Evolutionary conservation across 768 basidiomycete species (phyloP), one percentile per base, ranked within the genome.

Genomic region (Leccinum arenicola): DNA sequence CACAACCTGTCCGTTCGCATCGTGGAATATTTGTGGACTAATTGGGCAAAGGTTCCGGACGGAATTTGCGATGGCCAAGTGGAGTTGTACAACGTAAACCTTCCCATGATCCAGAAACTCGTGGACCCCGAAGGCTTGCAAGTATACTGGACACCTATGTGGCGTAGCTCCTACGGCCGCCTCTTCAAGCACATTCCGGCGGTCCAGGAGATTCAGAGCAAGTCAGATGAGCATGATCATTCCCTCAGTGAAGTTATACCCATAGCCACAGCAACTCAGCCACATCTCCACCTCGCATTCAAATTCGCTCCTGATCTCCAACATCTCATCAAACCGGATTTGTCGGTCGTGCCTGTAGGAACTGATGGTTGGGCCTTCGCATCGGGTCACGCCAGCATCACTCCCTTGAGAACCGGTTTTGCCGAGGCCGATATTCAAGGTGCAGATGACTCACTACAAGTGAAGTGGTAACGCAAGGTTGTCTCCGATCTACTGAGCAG

Each of bases 21-120:
- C 66, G 81, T 93, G 62, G 70, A 78, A 33, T 76, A 88, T 61
- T 80, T 98, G 3, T 96, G 90, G 89, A 70, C 82, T 12, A 86
- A 93, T 69, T 96, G 94, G 94, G 95, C 91, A 10, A 72, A 75
- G 57, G 91, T 93, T 66, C 74, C 78, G 3, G 76, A 70, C 27
- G 86, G 85, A 19, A 67, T 84, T 48, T 79, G 84, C 38, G 72
- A 79, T 55, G 81, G 82, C 50, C 86, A 89, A 68, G 84, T 94
- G 33, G 91, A 92, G 70, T 76, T 95, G 23, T 94, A 94, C 75
- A 93, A 78, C 68, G 75, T 98, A 66, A 98, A 98, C 73, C 83
- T 98, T 50, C 94, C 95, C 23, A 78, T 97, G 70, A 80, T 94
- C 52, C 81, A 85, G 55, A 80, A 76, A 27, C 80, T 91, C 29